phyloP scores from a whole-genome alignment of 148 eudicot genomes.

The Silene uniflora region DNA sequence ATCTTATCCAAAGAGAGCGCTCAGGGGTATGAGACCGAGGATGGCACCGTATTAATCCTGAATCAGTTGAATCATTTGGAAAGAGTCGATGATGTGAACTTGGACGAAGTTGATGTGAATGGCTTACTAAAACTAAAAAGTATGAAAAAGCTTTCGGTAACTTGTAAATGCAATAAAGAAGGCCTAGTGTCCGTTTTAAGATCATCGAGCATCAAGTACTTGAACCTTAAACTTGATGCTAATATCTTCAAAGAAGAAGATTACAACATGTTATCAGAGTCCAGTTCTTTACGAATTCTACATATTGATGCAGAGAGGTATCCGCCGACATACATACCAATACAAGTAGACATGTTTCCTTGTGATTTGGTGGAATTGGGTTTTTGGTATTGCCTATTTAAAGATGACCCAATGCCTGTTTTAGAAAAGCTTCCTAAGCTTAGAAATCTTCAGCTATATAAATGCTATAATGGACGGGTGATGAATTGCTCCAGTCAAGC shows the following conservation, averaged over 20 bases:
- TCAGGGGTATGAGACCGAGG: not conserved
- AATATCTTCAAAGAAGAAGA: not conserved
- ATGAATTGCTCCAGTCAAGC: not conserved
- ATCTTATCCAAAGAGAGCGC: not conserved
- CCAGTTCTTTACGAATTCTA: not conserved
- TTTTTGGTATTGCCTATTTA: not conserved
- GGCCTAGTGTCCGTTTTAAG: not conserved
- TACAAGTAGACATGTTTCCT: not conserved
- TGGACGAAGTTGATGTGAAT: not conserved
- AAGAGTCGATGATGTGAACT: not conserved
- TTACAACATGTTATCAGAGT: not conserved
- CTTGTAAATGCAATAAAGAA: not conserved
- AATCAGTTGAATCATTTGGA: not conserved
- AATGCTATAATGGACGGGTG: not conserved
- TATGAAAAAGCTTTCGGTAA: not conserved
- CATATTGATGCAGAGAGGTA: not conserved
- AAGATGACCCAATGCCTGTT: conserved; percentile 5
- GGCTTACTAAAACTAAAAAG: not conserved
- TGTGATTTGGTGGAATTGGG: conserved; percentile 8
- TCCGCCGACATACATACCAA: not conserved
- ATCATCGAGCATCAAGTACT: not conserved
- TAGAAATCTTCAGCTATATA: not conserved
- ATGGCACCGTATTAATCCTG: not conserved
- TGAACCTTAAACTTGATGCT: not conserved
- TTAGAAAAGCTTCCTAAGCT: conserved; percentile 21